Evolutionary conservation across 371 early-diverging fungal species (phyloP).

Genomic region (Rhizopus microsporus): DNA sequence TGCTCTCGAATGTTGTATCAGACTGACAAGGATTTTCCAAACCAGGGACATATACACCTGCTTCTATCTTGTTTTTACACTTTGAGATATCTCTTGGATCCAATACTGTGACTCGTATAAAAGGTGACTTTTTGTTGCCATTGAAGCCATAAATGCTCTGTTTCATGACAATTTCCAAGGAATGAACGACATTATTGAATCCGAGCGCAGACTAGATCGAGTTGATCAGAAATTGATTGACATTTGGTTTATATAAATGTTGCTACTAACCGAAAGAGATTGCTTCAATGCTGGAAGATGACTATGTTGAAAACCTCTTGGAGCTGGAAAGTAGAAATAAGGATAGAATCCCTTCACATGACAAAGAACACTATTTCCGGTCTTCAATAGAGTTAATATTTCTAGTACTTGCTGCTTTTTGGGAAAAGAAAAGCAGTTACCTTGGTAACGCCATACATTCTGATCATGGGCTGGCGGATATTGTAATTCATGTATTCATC

Average conservation of each 20-base stretch:
- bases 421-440: conserved; percentile 40
- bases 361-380: conserved; percentile 86
- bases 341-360: conserved; percentile 93
- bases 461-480: conserved; percentile 60
- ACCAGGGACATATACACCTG: conserved; percentile 58
- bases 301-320: conserved; percentile 67
- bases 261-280: conserved; percentile 59
- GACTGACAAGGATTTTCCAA: conserved; percentile 42
- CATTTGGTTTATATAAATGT: background rate
- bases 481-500: conserved; percentile 72
- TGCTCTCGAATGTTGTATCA: conserved; percentile 87
- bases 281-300: conserved; percentile 59
- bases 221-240: background rate
- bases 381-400: conserved; percentile 20
- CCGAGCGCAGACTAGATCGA: conserved; percentile 26
- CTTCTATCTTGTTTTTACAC: conserved; percentile 48
- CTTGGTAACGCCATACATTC: conserved; percentile 90
- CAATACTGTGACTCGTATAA: conserved; percentile 66
- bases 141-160: conserved; percentile 84
- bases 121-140: conserved; percentile 69
- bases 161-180: conserved; percentile 69
- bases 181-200: conserved; percentile 40
- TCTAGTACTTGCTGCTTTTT: background rate
- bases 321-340: conserved; percentile 96
- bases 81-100: conserved; percentile 58